These are phyloP conservation scores for Pseudogymnoascus verrucosus DNA, from an alignment of 2,329 filamentous ascomycete genomes.

Conservation along the genomic window DNA sequence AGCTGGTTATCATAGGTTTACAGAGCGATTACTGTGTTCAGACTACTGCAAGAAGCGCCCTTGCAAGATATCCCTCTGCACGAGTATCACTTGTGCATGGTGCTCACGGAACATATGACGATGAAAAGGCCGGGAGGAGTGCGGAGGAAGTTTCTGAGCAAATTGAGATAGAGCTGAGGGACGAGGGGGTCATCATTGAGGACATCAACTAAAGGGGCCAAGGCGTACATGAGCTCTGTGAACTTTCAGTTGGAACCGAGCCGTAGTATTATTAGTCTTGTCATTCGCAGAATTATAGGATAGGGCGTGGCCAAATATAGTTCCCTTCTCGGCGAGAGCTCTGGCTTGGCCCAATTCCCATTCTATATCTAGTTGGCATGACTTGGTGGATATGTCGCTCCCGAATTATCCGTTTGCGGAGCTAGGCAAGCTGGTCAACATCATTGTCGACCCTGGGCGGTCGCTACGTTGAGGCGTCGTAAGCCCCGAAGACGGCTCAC, in stretches of 20 bases:
- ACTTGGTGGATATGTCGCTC: no score
- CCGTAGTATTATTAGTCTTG: background rate
- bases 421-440: no score
- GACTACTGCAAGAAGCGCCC: background rate
- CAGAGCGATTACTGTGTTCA: background rate
- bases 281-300: background rate
- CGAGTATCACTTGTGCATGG: constrained; percentile 1
- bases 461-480: no score
- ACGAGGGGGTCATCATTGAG: background rate
- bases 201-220: background rate
- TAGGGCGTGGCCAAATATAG: background rate
- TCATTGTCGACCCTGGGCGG: no score
- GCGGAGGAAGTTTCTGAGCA: background rate
- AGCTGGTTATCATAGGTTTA: background rate
- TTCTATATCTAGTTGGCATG: background rate
- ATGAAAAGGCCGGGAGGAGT: background rate
- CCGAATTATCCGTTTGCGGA: no score
- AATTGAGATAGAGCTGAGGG: background rate
- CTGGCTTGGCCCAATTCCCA: background rate
- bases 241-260: background rate
- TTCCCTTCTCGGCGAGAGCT: background rate
- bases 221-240: background rate
- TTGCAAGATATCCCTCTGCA: background rate
- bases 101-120: background rate
- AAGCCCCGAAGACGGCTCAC: no score